Evolutionary conservation across 2,329 filamentous ascomycete genomes (phyloP).

Genomic region (Sporothrix variecibatus): DNA sequence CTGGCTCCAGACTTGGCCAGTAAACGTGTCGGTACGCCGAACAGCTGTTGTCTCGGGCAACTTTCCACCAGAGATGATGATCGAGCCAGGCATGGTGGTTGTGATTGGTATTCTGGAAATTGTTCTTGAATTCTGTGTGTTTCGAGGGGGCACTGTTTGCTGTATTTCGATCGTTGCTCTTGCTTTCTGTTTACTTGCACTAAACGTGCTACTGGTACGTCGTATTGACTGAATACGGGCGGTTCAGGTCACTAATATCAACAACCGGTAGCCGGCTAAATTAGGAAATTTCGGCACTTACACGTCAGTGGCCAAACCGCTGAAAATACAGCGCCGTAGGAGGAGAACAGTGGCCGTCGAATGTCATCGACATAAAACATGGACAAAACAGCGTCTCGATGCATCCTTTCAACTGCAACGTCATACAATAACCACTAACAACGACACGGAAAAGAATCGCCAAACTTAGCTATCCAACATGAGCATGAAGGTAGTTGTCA

Average conservation of each 20-base stretch:
- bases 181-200: no score
- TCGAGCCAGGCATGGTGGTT: not conserved
- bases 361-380: not conserved
- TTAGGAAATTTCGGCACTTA: not conserved
- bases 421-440: no score
- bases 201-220: no score
- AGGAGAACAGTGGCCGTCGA: no score
- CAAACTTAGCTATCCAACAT: not conserved
- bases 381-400: no score
- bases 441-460: no score
- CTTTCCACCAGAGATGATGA: not conserved
- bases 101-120: no score
- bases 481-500: not conserved
- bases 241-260: not conserved
- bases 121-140: no score
- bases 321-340: no score
- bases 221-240: no score
- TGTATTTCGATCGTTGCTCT: not conserved
- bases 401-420: no score
- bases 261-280: not conserved
- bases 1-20: not conserved
- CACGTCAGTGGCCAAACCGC: not conserved
- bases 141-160: no score
- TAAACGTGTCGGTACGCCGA: not conserved
- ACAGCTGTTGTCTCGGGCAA: not conserved